phyloP scores from a whole-genome alignment of 2,329 filamentous ascomycete species.

The Akanthomyces dipterigenus region DNA sequence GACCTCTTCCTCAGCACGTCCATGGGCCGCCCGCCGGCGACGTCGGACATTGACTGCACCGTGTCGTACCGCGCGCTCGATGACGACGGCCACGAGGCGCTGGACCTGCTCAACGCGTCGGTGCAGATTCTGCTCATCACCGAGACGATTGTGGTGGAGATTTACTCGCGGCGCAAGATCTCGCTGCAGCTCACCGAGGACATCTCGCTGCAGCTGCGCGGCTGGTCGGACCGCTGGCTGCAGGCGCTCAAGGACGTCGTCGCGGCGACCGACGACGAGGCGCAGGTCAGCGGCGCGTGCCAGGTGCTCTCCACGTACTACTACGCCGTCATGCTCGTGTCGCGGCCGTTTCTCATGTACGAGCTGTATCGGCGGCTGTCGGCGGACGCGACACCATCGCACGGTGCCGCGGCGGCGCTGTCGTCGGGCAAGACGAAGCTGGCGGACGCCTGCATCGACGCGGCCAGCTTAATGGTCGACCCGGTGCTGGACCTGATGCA shows the following conservation, averaged over 20 bases:
- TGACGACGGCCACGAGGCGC: constrained; percentile 30
- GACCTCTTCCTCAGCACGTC: constrained; percentile 47
- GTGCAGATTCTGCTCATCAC: constrained; percentile 47
- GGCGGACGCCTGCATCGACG: constrained; percentile 49
- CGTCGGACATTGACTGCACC: constrained; percentile 48
- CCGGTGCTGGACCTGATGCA: constrained; percentile 38
- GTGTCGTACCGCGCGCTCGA: constrained; percentile 37
- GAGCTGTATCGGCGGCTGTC: constrained; percentile 42
- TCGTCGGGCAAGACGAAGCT: constrained; percentile 41
- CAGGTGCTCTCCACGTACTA: constrained; percentile 48
- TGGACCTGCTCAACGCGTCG: constrained; percentile 43
- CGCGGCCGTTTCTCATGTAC: constrained; percentile 50
- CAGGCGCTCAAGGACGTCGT: constrained; percentile 35
- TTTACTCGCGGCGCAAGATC: constrained; percentile 48
- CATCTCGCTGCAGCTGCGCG: constrained; percentile 44
- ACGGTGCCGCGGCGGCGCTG: constrained; percentile 15
- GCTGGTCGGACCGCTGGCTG: constrained; percentile 46
- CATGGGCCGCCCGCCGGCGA: constrained; percentile 48
- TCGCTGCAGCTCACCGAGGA: constrained; percentile 47
- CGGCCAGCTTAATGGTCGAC: constrained; percentile 47
- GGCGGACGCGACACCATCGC: constrained; percentile 25
- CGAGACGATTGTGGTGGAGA: constrained; percentile 43
- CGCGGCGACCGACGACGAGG: constrained; percentile 17
- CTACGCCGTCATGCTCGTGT: constrained; percentile 51
- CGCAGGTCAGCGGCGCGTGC: constrained; percentile 38